Base-by-base conservation (phyloP, 2,329 filamentous ascomycete genomes). In the Ilyonectria destructans region DNA sequence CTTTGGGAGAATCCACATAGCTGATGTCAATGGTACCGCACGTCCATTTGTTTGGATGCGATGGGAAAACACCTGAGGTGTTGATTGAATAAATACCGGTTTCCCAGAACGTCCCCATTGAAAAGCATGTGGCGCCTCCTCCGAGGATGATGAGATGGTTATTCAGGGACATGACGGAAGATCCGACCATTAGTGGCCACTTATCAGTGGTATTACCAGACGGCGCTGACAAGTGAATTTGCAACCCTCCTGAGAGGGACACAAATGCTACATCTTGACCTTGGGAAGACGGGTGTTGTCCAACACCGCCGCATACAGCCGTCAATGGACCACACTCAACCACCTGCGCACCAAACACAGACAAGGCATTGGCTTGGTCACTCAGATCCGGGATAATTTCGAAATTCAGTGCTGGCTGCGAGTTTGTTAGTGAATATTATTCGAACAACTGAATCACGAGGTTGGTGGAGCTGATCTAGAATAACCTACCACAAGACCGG, bases 101-200 rank as follows among this genome's bases (percentile, higher is more conserved):
- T 58, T 95, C 95, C 93, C 93, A 97, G 75, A 89, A 95, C 7
- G 93, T 93, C 1, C 95, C 95, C 87, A 97, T 97, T 0, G 93
- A 95, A 83, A 97, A 97, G 79, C 94, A 97, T 0, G 94, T 93
- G 17, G 93, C 94, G 43, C 94, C 95, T 17, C 95, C 95, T 1
- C 94, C 94, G 55, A 92, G 80, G 8, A 97, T 82, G 10, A 93
- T 75, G 3, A 95, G 74, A 19, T 86, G 81, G 33, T 85, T 81
- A 48, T 83, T 81, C 1, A 86, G 81, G 31, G 82, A 77, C 15
- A 87, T 80, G 8, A 87, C 83, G 5, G 90, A 90, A 62, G 90
- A 87, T 2, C 95, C 94, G 58, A 94, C 85, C 57, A 97, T 85
- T 6, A 97, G 84, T 13, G 94, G 94, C 61, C 73, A 67, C 10